Base-by-base conservation (phyloP, 2,329 filamentous ascomycete species). In the Mariannaea sp. region DNA sequence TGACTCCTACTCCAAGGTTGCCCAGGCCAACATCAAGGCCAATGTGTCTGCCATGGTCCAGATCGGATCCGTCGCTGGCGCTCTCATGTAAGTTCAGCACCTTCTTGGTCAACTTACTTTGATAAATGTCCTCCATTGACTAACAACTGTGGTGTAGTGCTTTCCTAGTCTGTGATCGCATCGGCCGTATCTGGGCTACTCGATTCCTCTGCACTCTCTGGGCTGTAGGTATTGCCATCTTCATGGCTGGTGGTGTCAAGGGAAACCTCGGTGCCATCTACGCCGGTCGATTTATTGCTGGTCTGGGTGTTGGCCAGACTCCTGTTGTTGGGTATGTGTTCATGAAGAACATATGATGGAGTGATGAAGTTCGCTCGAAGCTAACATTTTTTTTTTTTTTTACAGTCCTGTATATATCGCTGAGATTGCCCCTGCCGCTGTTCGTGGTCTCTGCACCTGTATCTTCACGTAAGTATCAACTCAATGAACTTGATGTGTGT, bases 1-100 rank as follows among this genome's bases (percentile, higher is more conserved):
- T 56, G 71, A 75, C 5, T 74, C 76, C 2, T 84, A 85, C 64
- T 75, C 71, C 39, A 62, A 71, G 0, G 74, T 78, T 4, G 77
- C 82, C 40, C 75, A 81, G 66, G 85, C 87, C 56, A 85, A 89
- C 68, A 85, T 87, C 73, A 85, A 88, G 71, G 85, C 81, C 61
- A 92, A 92, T 70, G 87, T 92, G 49, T 87, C 88, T 2, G 82
- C 87, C 41, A 92, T 92, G 89, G 89, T 92, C 0, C 89, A 92
- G 71, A 84, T 92, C 64, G 89, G 89, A 19, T 88, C 83, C 19
- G 87, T 92, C 24, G 84, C 77, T 4, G 89, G 89, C 36, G 86
- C 88, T 24, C 76, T 90, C 26, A 78, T 79, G 75, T 77, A 66
- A 67, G 72, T 53, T n/a, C n/a, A n/a, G n/a, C n/a, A 38, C 26